Evolutionary conservation across 139 green algal species (phyloP).

Genomic region (Coelastrella sp.): DNA sequence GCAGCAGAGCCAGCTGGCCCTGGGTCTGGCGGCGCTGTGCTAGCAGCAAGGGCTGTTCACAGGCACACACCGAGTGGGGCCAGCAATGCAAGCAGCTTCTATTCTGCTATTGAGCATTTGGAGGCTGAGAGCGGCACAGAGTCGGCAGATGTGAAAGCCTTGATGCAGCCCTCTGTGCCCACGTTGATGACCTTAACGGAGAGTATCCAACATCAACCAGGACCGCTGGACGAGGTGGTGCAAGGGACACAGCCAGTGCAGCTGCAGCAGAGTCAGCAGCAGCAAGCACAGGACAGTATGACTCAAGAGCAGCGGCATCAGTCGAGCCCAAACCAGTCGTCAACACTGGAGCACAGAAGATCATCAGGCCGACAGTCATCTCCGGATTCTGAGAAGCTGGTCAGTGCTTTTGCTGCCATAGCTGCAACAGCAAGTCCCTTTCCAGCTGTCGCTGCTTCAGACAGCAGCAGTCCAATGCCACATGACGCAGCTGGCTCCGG

Average conservation of each 20-base stretch:
- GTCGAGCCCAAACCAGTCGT: no score
- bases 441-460: neutral
- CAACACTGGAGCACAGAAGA: no score
- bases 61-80: neutral
- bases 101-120: constrained; percentile 10
- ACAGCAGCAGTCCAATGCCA: no score
- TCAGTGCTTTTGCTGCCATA: constrained; percentile 32
- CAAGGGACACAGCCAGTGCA: no score
- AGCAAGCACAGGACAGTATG: no score
- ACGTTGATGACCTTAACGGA: no score
- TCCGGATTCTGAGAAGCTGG: neutral
- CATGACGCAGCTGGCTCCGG: no score
- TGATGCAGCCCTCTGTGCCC: no score
- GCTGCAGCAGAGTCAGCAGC: no score
- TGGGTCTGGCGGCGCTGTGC: neutral
- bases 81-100: constrained; percentile 27
- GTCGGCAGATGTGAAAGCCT: neutral
- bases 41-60: neutral
- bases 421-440: constrained; percentile 12
- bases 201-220: no score
- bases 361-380: neutral
- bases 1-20: neutral
- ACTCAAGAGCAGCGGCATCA: no score
- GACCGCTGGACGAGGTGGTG: no score
- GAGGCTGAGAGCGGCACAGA: neutral